phyloP scores from a whole-genome alignment of 306 rosid genomes.

The Styphnolobium japonicum region DNA sequence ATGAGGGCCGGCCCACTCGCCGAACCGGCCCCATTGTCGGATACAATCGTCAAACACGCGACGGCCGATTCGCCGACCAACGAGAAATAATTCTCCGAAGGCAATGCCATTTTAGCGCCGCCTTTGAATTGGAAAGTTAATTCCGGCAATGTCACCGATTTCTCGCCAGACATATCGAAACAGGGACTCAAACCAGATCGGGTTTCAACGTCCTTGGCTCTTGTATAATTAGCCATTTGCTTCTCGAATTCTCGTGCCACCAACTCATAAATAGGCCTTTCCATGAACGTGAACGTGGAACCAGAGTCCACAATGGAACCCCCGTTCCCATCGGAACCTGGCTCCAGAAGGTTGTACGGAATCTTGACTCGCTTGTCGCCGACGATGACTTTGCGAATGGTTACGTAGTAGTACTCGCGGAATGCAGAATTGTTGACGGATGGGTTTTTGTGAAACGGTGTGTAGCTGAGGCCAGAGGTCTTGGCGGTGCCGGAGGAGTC shows the following conservation, averaged over 20 bases:
- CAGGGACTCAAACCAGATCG: slow-evolving; percentile 69
- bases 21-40: slow-evolving; percentile 32
- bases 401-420: slow-evolving; percentile 61
- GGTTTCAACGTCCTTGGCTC: slow-evolving; percentile 56
- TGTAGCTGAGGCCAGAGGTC: slow-evolving; percentile 43
- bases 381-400: slow-evolving; percentile 53
- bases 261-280: slow-evolving; percentile 45
- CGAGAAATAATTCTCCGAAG: slow-evolving; percentile 59
- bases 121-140: slow-evolving; percentile 71
- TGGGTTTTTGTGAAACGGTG: slow-evolving; percentile 65
- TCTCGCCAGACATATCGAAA: slow-evolving; percentile 39
- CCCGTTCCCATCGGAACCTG: slow-evolving; percentile 59
- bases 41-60: slow-evolving; percentile 60
- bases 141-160: slow-evolving; percentile 47
- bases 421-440: slow-evolving; percentile 35
- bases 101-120: slow-evolving; percentile 73
- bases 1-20: slow-evolving; percentile 72
- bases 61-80: slow-evolving; percentile 33
- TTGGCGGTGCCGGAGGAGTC: slow-evolving; percentile 35
- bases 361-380: slow-evolving; percentile 54
- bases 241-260: slow-evolving; percentile 52
- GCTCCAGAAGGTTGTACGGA: slow-evolving; percentile 45
- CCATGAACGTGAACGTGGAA: slow-evolving; percentile 78
- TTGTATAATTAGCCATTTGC: slow-evolving; percentile 54
- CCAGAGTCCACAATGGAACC: slow-evolving; percentile 92